Base-by-base conservation (phyloP, 805 yeast species). In the Candida chilensis region DNA sequence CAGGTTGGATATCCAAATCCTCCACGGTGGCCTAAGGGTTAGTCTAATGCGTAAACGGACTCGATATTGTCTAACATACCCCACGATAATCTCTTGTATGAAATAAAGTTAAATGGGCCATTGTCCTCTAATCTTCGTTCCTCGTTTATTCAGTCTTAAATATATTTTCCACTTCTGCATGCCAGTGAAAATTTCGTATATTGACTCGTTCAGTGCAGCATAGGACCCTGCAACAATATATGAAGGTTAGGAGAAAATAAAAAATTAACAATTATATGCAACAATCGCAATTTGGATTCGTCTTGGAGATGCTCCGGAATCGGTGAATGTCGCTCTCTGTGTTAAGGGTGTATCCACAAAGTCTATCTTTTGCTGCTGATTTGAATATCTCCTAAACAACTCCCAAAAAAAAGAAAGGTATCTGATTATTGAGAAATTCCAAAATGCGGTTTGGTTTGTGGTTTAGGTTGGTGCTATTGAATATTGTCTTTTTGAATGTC, bases 1-100 rank as follows among this genome's bases (percentile, higher is more conserved):
- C 78, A 1, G 79, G 80, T 25, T 67, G 65, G 29, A 71, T 60
- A 44, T 73, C 76, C 36, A 74, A 59, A 40, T 74, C 80, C 44
- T 74, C 79, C 5, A 74, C 64, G 2, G 75, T 69, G 9, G 79
- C 78, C 41, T 59, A 4, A 34, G 33, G 27, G n/a, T n/a, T n/a
- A n/a, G n/a, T n/a, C n/a, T n/a, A n/a, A n/a, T n/a, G n/a, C n/a
- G n/a, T n/a, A n/a, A n/a, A n/a, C n/a, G n/a, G n/a, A n/a, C n/a
- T n/a, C n/a, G n/a, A n/a, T n/a, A n/a, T n/a, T n/a, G n/a, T n/a
- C n/a, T n/a, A n/a, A 19, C 21, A 11, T 11, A 19, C 21, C 8
- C 21, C 21, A 19, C 21, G 21, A 19, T 19, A 19, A 11, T 19
- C 21, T 19, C 21, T 19, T 8, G 21, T 19, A 19, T 19, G 21